These are phyloP conservation scores for Phytopythium boreale DNA, from an alignment of 352 stramenopile species.

Conservation along the genomic window DNA sequence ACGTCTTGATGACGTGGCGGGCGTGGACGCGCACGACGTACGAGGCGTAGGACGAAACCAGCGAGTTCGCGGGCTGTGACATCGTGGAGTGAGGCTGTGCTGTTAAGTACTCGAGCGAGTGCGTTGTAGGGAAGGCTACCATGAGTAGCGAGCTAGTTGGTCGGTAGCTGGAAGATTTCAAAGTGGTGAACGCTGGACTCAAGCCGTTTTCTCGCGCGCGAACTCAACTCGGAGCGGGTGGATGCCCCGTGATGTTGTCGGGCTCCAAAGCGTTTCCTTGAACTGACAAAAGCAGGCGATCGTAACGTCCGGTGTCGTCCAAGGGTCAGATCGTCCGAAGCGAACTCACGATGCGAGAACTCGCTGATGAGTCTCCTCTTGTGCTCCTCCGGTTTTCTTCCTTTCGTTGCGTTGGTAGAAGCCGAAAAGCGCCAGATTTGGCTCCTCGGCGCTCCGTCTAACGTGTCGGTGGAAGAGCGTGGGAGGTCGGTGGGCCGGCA, in stretches of 20 bases:
- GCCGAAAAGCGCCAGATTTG: background rate
- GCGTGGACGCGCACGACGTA: constrained; percentile 34
- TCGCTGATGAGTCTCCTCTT: background rate
- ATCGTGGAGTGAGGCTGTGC: background rate
- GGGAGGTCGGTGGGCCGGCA: background rate
- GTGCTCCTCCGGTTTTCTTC: background rate
- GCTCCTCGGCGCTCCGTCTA: background rate
- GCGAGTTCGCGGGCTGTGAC: background rate
- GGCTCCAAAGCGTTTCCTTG: constrained; percentile 2
- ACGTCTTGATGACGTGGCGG: constrained; percentile 39
- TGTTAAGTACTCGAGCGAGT: background rate
- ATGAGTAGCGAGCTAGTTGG: constrained; percentile 3
- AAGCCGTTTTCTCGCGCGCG: background rate
- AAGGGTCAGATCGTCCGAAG: background rate
- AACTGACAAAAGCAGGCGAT: background rate
- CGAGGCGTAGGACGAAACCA: constrained; percentile 21
- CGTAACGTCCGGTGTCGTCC: background rate
- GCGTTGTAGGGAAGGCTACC: background rate
- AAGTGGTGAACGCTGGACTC: background rate
- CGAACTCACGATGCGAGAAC: background rate
- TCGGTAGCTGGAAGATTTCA: constrained; percentile 3
- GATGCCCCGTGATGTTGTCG: background rate
- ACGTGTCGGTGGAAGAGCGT: background rate
- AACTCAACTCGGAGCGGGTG: background rate
- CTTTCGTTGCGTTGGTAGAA: background rate